Base-by-base conservation (phyloP, 768 basidiomycete species). In the Psilocybe subaeruginosa region DNA sequence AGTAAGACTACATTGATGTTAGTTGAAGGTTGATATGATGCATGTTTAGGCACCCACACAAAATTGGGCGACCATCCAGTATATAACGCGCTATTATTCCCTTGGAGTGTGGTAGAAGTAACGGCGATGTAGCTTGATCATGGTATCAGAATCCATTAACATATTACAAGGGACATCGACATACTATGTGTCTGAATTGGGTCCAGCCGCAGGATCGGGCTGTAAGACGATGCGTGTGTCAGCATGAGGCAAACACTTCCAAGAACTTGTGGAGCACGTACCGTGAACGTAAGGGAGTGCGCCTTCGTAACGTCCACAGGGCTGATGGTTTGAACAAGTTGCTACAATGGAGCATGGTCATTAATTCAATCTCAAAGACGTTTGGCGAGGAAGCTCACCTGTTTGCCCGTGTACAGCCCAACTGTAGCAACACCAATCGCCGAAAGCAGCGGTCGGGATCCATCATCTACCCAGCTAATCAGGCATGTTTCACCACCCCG, bases 381-480 rank as follows among this genome's bases (percentile, higher is more conserved):
- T 12, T 12, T 16, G 14, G 41, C 4, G 41, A 43, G 41, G 8
- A 11, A 50, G 74, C 80, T 52, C 60, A 87, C 88, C 73, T 77
- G 69, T 7, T 81, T 69, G 8, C 85, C 86, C n/a, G 79, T 80
- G 63, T 83, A 92, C 33, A 93, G 72, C 1, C 77, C 87, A 55
- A 89, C 79, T 2, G 74, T 73, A 54, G 82, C 80, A 0, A 82
- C 69, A 3, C 89, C 88, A 51, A 91, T 80, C 35, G 67, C 59
- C 5, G 74, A 45, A n/a, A 81, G 63, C 16, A 84, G 70, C 3
- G 91, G 90, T 1, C 58, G 39, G 8, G 61, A 41, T 16, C 90
- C 90, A 62, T 92, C 77, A 57, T 93, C 90, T 1, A 84, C 60
- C 90, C 89, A 92, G 48, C 77, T 59, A 6, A 91, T 79, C 0